Evolutionary conservation across 2,329 filamentous ascomycete species (phyloP).

Genomic region (Tolypocladium capitatum): DNA sequence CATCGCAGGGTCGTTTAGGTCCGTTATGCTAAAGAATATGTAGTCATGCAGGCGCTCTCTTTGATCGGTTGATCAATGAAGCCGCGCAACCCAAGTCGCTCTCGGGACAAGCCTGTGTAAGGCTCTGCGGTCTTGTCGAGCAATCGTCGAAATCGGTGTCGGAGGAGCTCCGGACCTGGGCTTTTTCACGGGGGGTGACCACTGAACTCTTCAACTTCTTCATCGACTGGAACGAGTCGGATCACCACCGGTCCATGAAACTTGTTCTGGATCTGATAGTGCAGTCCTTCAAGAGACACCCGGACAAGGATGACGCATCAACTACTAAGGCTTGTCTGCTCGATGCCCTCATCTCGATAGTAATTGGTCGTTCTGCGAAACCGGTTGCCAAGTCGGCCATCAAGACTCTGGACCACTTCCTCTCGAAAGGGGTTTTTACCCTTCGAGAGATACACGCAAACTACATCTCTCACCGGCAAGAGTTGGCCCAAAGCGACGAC

Average conservation of each 20-base stretch:
- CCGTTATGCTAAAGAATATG: not conserved
- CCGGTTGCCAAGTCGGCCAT: conserved; percentile 58
- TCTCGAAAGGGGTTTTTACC: conserved; percentile 45
- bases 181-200: conserved; percentile 35
- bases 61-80: conserved; percentile 32
- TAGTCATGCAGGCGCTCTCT: conserved; percentile 26
- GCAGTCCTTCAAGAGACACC: conserved; percentile 36
- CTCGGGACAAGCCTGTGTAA: conserved; percentile 42
- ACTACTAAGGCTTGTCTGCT: conserved; percentile 33
- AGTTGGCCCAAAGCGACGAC: conserved; percentile 2
- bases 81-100: conserved; percentile 40
- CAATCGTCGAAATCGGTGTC: conserved; percentile 39
- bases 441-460: conserved; percentile 29
- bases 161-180: conserved; percentile 29
- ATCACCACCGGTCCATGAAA: conserved; percentile 50
- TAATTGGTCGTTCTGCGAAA: conserved; percentile 46
- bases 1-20: not conserved
- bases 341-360: conserved; percentile 40
- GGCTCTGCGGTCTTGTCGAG: conserved; percentile 49
- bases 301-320: conserved; percentile 22
- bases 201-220: conserved; percentile 46
- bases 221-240: conserved; percentile 53
- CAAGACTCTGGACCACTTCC: conserved; percentile 51
- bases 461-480: conserved; percentile 27
- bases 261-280: conserved; percentile 46